phyloP scores from a whole-genome alignment of 176 grass and related monocot genomes.

The Chrysopogon serrulatus region DNA sequence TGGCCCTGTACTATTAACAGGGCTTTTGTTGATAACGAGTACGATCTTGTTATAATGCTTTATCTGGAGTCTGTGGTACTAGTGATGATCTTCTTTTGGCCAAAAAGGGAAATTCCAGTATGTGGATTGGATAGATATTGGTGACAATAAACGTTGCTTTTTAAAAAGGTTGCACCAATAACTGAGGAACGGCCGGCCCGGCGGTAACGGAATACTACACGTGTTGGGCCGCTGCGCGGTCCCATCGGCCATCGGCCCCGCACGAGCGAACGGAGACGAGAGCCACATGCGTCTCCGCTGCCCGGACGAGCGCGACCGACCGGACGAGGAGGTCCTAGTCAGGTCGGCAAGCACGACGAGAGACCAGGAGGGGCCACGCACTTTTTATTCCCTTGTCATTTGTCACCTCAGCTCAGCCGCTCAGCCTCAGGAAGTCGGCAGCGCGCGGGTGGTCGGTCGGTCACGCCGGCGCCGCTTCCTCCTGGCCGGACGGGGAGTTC shows the following conservation, averaged over 20 bases:
- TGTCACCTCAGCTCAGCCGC: not conserved
- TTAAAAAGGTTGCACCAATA: too few species aligned
- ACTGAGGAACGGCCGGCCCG: too few species aligned
- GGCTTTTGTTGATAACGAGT: too few species aligned
- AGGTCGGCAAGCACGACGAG: not conserved
- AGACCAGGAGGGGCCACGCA: not conserved
- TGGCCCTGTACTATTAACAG: too few species aligned
- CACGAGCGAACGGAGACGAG: not conserved
- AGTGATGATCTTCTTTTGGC: not conserved
- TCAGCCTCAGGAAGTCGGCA: not conserved
- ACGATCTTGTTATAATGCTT: too few species aligned
- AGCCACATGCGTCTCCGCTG: not conserved
- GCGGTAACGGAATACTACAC: not conserved
- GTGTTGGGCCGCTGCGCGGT: not conserved
- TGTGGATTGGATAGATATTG: not conserved
- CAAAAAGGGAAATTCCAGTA: not conserved
- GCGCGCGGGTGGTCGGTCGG: not conserved
- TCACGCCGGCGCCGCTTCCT: not conserved
- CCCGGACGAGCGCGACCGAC: not conserved
- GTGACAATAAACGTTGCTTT: too few species aligned
- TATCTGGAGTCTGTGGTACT: too few species aligned
- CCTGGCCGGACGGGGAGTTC: not conserved
- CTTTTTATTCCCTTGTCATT: not conserved
- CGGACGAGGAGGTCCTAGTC: not conserved
- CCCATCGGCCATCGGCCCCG: not conserved